A percentile compares a stretch with the other conserved stretches of the same genome.
These are phyloP conservation scores for Bryoerythrophyllum caledonicum DNA, from an alignment of 225 moss, liverwort and hornwort genomes.

Conservation along the genomic window DNA sequence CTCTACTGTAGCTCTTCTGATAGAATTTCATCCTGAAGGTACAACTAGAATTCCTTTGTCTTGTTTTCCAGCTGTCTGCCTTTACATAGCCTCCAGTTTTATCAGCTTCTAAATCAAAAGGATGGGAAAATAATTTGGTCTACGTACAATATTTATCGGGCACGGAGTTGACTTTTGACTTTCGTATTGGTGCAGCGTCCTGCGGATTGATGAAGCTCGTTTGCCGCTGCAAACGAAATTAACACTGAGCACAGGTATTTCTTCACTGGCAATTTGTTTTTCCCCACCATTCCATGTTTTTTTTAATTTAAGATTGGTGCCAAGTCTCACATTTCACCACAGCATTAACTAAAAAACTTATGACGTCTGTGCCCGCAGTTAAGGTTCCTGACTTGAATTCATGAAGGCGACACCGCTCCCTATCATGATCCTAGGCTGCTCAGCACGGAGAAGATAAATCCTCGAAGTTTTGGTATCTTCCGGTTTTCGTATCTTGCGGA, in stretches of 20 bases:
- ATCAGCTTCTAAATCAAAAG: not conserved
- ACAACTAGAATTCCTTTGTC: constrained; percentile 4
- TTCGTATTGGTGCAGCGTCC: constrained; percentile 29
- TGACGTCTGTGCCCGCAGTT: constrained; percentile 35
- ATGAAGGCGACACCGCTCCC: constrained; percentile 13
- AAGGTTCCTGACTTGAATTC: constrained; percentile 18
- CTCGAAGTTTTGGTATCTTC: constrained; percentile 19
- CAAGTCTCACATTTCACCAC: constrained; percentile 12
- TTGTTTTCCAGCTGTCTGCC: not conserved
- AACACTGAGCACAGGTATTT: constrained; percentile 33
- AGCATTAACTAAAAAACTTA: constrained; percentile 20
- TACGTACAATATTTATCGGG: not conserved
- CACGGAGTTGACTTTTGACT: constrained; percentile 21
- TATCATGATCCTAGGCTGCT: not conserved
- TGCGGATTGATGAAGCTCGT: constrained; percentile 19
- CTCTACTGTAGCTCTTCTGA: constrained; percentile 17
- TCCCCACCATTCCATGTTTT: not conserved
- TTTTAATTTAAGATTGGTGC: not conserved
- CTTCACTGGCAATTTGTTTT: constrained; percentile 5
- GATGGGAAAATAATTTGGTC: not conserved
- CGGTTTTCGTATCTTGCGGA: constrained; percentile 15
- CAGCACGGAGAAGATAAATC: not conserved
- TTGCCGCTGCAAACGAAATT: constrained; percentile 11
- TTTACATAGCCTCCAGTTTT: not conserved
- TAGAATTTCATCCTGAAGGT: constrained; percentile 31